Percentiles rank a stretch among this genome's conserved stretches.
Conservation (phyloP, 768 basidiomycete genomes). For the Xerocomellus intermedius region DNA sequence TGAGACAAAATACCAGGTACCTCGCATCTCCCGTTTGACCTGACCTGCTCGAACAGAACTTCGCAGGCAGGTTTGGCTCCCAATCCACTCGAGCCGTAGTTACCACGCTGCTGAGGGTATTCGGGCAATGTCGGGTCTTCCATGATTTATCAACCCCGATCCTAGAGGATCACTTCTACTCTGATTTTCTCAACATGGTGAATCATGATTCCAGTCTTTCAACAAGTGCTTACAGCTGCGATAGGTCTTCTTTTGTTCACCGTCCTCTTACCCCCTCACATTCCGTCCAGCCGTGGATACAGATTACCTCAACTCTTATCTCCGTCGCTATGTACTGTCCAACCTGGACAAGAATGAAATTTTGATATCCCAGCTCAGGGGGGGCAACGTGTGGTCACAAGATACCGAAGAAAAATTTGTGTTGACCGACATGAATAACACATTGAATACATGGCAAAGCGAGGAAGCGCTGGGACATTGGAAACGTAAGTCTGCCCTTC, state of each 20-base stretch:
- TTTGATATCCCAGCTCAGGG: constrained; percentile 41
- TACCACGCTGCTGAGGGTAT: constrained; percentile 66
- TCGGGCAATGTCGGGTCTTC: constrained; percentile 79
- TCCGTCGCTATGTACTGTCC: constrained; percentile 61
- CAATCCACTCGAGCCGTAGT: constrained; percentile 64
- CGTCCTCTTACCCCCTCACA: constrained; percentile 48
- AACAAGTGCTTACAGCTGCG: constrained; percentile 4
- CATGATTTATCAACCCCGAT: constrained; percentile 59
- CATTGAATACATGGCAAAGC: constrained; percentile 64
- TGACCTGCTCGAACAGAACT: constrained; percentile 54
- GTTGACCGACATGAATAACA: constrained; percentile 61
- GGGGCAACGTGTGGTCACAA: constrained; percentile 12
- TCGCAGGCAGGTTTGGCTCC: constrained; percentile 69
- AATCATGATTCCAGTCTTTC: constrained; percentile 17
- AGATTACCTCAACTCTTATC: constrained; percentile 68
- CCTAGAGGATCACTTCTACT: constrained; percentile 44
- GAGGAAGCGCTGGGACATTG: constrained; percentile 70
- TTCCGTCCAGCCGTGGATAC: constrained; percentile 54
- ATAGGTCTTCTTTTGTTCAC: constrained; percentile 84
- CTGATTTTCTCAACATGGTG: constrained; percentile 75
- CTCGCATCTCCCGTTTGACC: neutral
- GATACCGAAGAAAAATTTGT: constrained; percentile 46
- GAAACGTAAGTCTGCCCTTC: constrained; percentile 50
- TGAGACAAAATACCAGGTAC: constrained; percentile 38
- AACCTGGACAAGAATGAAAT: constrained; percentile 55